Evolutionary conservation across 345 rosid species (phyloP).

Genomic region (Alliaria petiolata): DNA sequence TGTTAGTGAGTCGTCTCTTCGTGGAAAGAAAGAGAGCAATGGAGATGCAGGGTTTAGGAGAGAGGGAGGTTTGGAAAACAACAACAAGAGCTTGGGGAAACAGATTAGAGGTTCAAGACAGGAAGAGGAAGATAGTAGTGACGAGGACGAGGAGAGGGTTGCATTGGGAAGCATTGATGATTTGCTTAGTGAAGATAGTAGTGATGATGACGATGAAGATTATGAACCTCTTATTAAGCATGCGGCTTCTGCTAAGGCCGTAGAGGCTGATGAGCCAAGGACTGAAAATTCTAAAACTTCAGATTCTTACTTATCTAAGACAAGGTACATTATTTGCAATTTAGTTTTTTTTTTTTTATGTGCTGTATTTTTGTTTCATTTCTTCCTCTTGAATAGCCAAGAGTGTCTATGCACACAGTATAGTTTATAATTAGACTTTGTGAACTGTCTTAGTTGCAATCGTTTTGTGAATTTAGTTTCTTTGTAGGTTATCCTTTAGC

Average conservation of each 20-base stretch:
- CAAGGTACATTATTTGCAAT: constrained; percentile 44
- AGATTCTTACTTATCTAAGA: constrained; percentile 75
- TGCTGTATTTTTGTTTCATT: not conserved
- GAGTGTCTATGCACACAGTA: not conserved
- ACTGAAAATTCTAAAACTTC: constrained; percentile 41
- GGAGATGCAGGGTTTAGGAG: constrained; percentile 30
- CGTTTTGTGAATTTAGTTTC: not conserved
- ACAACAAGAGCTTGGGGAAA: too few relatives aligned
- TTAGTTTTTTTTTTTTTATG: not conserved
- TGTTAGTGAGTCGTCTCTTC: constrained; percentile 21
- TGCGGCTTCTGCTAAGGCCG: constrained; percentile 28
- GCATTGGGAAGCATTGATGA: constrained; percentile 35
- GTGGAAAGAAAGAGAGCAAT: constrained; percentile 34
- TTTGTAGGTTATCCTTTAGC: not conserved
- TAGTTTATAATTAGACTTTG: not conserved
- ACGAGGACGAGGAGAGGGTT: constrained; percentile 29
- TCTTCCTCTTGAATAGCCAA: constrained; percentile 17
- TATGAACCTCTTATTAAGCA: constrained; percentile 34
- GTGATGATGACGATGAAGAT: constrained; percentile 38
- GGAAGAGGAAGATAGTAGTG: constrained; percentile 29
- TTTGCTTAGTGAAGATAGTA: constrained; percentile 43
- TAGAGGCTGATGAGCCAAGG: constrained; percentile 20
- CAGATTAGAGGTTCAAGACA: constrained; percentile 24
- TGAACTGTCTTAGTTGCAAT: not conserved
- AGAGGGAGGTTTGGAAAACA: constrained; percentile 28